Evolutionary conservation across 1,284 basidiomycete genomes (phyloP), one percentile per base, ranked within the genome.

Genomic region (Malassezia slooffiae): DNA sequence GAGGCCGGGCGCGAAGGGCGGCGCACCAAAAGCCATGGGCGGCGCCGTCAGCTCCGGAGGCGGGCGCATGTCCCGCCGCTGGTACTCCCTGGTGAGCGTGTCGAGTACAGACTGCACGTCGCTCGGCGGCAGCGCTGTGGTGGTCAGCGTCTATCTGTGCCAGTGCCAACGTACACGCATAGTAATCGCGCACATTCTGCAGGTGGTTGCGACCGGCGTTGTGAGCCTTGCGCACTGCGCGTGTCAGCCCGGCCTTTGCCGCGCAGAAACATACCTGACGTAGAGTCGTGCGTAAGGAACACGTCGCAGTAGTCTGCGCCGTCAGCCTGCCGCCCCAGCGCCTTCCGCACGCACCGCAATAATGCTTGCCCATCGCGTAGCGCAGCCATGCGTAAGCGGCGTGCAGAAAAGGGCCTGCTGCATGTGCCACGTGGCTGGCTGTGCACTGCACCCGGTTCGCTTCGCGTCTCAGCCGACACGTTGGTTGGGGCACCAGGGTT

Each of bases 161-260:
- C n/a, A n/a, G 28, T 3, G 5, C 13, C 29, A 44, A 7, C 12
- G 30, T 22, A 88, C 85, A 87, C 22, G 87, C 85, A 73, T 96
- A 97, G 71, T 96, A 97, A 63, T 97, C 91, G 55, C 88, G 76
- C 50, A 97, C 91, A 68, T 97, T 97, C 38, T 86, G 77, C 31
- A 96, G 77, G 70, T 97, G 91, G 72, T 97, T 97, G 48, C 90
- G 77, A 50, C 91, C 91, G 54, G 82, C 87, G 73, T 96, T 96
- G 72, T 97, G 91, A 35, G 91, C 91, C 73, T 95, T 95, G 55
- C 91, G 84, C 26, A 96, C 91, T 86, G 70, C 43, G 30, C 38
- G 32, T 41, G 35, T 22, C 3, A n/a, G 3, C 8, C 2, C 12
- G 12, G n/a, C n/a, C n/a, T n/a, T n/a, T n/a, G n/a, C n/a, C n/a